Base-by-base conservation (phyloP, 352 stramenopile genomes). In the Phytophthora pini region DNA sequence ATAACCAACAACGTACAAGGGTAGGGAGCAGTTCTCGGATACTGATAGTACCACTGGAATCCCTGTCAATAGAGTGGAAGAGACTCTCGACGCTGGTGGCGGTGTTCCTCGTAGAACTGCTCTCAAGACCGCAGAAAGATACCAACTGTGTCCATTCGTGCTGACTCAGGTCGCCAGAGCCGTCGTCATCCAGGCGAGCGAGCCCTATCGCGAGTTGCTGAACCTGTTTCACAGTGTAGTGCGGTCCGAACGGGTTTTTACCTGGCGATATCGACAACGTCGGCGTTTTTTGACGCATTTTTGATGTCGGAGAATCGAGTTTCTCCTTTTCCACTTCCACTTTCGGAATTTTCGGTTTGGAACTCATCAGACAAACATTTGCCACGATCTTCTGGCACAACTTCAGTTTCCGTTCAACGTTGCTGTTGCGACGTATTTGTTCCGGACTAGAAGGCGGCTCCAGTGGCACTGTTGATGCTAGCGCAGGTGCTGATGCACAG, bases 371-470 rank as follows among this genome's bases (percentile, higher is more conserved):
- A 31, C 55, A 62, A 24, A 72, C 59, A 36, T 53, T 77, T 9
- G 59, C 56, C 7, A 68, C 63, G 38, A 85, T 74, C 12, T 70
- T 72, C 46, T 85, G 75, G 61, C 80, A 88, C 7, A 90, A 26
- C 46, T 77, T 79, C 39, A 90, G 69, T 44, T 89, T 90, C 22
- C 82, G 79, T 27, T 76, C 65, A 47, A 90, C 87, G 47, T 88
- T 90, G 44, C 47, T 65, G n/a, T 32, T 56, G 34, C 69, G 55
- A 50, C 56, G 68, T 39, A 51, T 11, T 11, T 61, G 52, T 22
- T 72, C 62, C 13, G 50, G 65, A 32, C 46, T 67, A 20, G 50
- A 9, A 45, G 29, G 26, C 9, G 17, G 36, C 26, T 55, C 40
- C 27, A n/a, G 3, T 29, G 29, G 20, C 11, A 11, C 39, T 9